Evolutionary conservation across 2,329 filamentous ascomycete species (phyloP).

Genomic region (Coniochaeta prunicola): DNA sequence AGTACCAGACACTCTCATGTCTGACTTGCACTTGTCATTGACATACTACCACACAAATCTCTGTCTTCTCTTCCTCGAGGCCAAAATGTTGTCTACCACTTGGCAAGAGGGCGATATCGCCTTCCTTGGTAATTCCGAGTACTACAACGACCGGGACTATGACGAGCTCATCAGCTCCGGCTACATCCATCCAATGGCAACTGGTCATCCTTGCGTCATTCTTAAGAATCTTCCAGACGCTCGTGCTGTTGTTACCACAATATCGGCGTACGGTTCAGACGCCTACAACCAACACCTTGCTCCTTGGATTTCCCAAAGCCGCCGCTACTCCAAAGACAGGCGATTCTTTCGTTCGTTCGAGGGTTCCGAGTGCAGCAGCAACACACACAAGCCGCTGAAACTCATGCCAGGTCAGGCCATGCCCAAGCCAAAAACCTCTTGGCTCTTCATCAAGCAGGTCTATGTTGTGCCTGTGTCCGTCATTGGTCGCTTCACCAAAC

Average conservation of each 20-base stretch:
- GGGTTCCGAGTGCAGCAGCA: slow-evolving; percentile 13
- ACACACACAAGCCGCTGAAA: slow-evolving; percentile 10
- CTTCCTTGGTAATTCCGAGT: slow-evolving; percentile 14
- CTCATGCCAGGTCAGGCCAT: slow-evolving; percentile 15
- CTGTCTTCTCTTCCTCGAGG: not conserved
- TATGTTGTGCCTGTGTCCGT: slow-evolving; percentile 11
- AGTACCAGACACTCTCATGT: not conserved
- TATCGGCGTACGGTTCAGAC: slow-evolving; percentile 22
- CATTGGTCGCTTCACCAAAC: slow-evolving; percentile 11
- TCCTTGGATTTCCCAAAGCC: not conserved
- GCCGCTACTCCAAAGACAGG: not conserved
- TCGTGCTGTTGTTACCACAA: slow-evolving; percentile 18
- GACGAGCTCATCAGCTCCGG: slow-evolving; percentile 9
- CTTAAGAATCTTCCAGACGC: slow-evolving; percentile 9
- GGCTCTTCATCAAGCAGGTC: slow-evolving; percentile 12
- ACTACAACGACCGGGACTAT: slow-evolving; percentile 11
- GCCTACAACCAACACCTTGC: slow-evolving; percentile 6
- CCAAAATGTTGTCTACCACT: not conserved
- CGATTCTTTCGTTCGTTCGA: slow-evolving; percentile 20
- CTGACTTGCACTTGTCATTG: not conserved
- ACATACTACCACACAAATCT: not conserved
- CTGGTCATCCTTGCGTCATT: slow-evolving; percentile 24
- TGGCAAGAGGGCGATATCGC: slow-evolving; percentile 21
- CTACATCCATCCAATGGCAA: slow-evolving; percentile 11
- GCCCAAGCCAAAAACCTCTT: slow-evolving; percentile 14